A percentile compares a stretch with the other conserved stretches of the same genome.
Evolutionary conservation across 129 eudicot genomes (phyloP).

Genomic region (Flaveria sonorensis): DNA sequence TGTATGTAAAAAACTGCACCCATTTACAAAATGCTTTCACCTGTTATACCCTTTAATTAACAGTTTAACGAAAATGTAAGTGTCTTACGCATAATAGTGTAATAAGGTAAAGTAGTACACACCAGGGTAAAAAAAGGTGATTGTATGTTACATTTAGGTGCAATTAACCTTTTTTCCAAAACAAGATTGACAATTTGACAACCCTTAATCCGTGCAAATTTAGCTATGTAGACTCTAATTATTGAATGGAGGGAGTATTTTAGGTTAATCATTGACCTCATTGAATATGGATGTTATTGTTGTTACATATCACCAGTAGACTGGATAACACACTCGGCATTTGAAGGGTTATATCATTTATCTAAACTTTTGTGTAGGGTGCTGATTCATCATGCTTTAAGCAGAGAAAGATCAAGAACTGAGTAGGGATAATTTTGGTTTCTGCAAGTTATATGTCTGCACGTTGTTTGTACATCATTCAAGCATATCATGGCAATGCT

Average conservation of each 20-base stretch:
- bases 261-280: slow-evolving; percentile 1
- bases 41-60: not conserved
- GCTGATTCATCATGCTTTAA: slow-evolving; percentile 7
- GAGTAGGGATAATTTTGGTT: slow-evolving; percentile 20
- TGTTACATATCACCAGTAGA: not conserved
- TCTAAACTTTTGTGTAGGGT: slow-evolving; percentile 13
- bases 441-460: slow-evolving; percentile 39
- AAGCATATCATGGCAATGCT: slow-evolving; percentile 45
- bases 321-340: slow-evolving; percentile 8
- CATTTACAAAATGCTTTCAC: not conserved
- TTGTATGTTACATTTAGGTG: not conserved
- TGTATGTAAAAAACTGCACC: not conserved
- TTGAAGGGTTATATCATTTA: not conserved
- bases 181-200: not conserved
- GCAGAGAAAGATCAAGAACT: slow-evolving; percentile 28
- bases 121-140: not conserved
- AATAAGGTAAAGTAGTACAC: not conserved
- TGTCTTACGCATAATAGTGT: not conserved
- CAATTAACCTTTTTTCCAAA: not conserved
- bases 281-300: not conserved
- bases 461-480: slow-evolving; percentile 8
- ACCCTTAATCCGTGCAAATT: not conserved
- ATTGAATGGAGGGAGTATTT: not conserved
- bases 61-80: not conserved
- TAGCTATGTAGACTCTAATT: not conserved